These are phyloP conservation scores for Calonectria pauciramosa DNA, from an alignment of 2,329 filamentous ascomycete species.

Conservation along the genomic window DNA sequence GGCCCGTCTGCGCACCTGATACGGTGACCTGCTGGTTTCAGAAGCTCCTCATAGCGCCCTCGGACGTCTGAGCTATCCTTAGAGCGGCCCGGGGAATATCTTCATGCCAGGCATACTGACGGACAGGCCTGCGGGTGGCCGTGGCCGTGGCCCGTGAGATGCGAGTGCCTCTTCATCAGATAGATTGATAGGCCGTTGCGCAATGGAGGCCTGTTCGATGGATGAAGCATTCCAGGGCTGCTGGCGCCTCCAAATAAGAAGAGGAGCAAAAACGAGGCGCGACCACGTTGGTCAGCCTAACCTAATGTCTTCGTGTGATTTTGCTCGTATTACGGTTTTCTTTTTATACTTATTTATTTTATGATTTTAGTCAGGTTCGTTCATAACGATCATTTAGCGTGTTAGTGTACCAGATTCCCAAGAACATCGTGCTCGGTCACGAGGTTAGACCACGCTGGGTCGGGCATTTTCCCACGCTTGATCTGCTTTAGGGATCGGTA, in stretches of 20 bases:
- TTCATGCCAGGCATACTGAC: slow-evolving; percentile 22
- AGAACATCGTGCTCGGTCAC: not conserved
- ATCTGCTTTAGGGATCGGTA: slow-evolving; percentile 9
- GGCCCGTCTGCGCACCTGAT: slow-evolving; percentile 13
- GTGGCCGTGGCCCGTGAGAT: slow-evolving; percentile 1
- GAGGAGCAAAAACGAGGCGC: not conserved
- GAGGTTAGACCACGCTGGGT: not conserved
- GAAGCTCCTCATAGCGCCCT: not conserved
- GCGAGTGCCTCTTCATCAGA: not conserved
- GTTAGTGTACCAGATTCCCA: not conserved
- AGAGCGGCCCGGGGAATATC: slow-evolving; percentile 7
- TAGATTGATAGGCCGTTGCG: not conserved
- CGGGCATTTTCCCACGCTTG: slow-evolving; percentile 6
- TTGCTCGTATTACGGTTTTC: not conserved
- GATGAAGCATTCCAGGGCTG: slow-evolving; percentile 10
- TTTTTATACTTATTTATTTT: not conserved
- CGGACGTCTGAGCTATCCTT: slow-evolving; percentile 13
- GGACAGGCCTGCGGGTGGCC: not conserved
- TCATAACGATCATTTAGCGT: not conserved
- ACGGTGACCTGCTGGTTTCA: slow-evolving; percentile 24
- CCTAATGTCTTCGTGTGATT: not conserved
- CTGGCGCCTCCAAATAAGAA: not conserved
- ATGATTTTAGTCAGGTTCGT: not conserved
- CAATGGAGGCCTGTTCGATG: not conserved
- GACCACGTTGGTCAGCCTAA: slow-evolving; percentile 5